Percentiles rank a stretch among this genome's conserved stretches.
phyloP scores from a whole-genome alignment of 495 filamentous ascomycete genomes.

The Staphylotrichum tortipilum region DNA sequence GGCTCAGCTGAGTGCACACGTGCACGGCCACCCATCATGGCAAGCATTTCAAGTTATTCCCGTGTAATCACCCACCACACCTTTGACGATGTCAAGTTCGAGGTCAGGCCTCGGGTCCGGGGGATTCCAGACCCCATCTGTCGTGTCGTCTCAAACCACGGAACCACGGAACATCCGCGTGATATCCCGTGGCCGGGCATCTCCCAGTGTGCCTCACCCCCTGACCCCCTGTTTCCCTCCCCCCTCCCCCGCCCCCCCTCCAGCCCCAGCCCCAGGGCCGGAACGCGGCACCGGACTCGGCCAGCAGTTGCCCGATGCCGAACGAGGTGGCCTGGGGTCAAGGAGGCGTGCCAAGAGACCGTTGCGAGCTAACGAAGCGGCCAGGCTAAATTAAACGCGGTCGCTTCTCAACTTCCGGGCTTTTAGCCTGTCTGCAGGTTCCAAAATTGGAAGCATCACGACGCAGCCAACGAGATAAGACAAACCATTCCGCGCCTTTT shows the following conservation, averaged over 20 bases:
- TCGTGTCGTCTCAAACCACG: too few species aligned
- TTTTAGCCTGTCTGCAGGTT: conserved; percentile 16
- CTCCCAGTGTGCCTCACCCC: not conserved
- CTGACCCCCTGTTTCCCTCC: not conserved
- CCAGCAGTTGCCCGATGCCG: not conserved
- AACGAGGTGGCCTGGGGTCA: not conserved
- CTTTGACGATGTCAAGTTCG: too few species aligned
- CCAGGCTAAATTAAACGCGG: conserved; percentile 5
- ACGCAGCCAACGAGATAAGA: not conserved
- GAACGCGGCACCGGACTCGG: conserved; percentile 3
- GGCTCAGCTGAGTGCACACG: too few species aligned
- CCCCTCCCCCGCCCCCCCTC: not conserved
- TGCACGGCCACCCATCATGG: too few species aligned
- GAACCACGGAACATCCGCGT: too few species aligned
- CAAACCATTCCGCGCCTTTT: not conserved
- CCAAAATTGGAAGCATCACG: conserved; percentile 11
- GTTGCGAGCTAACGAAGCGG: not conserved
- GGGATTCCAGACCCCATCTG: too few species aligned
- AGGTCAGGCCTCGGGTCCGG: too few species aligned
- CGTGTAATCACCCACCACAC: too few species aligned
- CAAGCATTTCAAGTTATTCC: too few species aligned
- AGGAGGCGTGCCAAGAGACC: conserved; percentile 1
- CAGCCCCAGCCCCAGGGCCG: not conserved
- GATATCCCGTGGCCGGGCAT: too few species aligned
- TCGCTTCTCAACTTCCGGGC: conserved; percentile 3